Percentiles rank a stretch among this genome's conserved stretches.
These are phyloP conservation scores for Yamadazyma ubonensis DNA, from an alignment of 805 yeast species.

Conservation along the genomic window DNA sequence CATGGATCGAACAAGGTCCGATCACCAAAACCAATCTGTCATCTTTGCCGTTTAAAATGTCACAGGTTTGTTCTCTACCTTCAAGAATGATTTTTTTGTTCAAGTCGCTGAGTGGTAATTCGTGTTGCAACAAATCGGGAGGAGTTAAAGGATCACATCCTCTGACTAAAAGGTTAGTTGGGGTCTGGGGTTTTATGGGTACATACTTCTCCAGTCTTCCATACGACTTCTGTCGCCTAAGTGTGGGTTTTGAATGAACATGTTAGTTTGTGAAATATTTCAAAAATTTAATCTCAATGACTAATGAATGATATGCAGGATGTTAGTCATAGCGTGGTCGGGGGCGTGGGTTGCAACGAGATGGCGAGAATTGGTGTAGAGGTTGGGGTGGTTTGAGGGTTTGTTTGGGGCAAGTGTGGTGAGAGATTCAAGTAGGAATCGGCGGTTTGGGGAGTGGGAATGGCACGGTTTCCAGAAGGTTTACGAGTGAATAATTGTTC, in stretches of 20 bases:
- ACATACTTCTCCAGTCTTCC: conserved; percentile 53
- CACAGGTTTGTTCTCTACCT: conserved; percentile 78
- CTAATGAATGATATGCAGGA: conserved; percentile 6
- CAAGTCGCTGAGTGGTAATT: conserved; percentile 62
- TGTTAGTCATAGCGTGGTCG: not conserved
- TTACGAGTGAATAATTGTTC: too few species aligned
- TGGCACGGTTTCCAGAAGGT: too few species aligned
- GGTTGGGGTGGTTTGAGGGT: too few species aligned
- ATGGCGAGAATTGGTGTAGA: too few species aligned
- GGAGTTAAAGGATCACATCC: conserved; percentile 95
- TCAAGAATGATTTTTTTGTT: conserved; percentile 62
- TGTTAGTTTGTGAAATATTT: conserved; percentile 21
- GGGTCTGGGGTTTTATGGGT: not conserved
- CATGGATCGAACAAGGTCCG: conserved; percentile 98
- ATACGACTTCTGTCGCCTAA: conserved; percentile 78
- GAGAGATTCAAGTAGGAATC: too few species aligned
- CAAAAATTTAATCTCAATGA: not conserved
- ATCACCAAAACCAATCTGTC: conserved; percentile 86
- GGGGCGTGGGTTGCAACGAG: too few species aligned
- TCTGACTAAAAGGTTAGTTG: conserved; percentile 29
- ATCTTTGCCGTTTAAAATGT: conserved; percentile 69
- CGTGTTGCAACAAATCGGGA: conserved; percentile 87
- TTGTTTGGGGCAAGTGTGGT: too few species aligned
- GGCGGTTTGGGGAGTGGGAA: too few species aligned
- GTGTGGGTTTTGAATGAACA: conserved; percentile 84